A percentile compares a stretch with the other conserved stretches of the same genome.
Conservation (phyloP, 768 basidiomycete species). For the Pleurotus sapidus region DNA sequence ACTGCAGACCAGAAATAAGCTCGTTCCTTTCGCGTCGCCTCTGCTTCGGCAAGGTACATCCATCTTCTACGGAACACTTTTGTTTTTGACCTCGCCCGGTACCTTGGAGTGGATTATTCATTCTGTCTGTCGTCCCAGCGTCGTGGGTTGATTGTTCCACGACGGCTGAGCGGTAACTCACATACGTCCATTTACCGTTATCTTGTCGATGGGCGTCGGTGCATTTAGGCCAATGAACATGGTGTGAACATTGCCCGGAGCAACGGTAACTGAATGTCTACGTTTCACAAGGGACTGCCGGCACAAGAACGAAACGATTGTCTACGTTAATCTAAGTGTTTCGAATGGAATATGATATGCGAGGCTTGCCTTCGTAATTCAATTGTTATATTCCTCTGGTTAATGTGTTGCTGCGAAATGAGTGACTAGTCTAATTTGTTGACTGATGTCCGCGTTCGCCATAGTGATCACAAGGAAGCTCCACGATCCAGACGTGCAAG, state of each 20-base stretch:
- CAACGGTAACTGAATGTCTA: neutral
- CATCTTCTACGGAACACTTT: neutral
- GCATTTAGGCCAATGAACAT: too few relatives aligned
- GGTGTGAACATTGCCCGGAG: too few relatives aligned
- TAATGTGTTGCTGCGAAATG: too few relatives aligned
- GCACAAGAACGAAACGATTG: too few relatives aligned
- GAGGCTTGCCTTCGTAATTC: too few relatives aligned
- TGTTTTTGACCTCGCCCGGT: neutral
- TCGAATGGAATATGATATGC: too few relatives aligned
- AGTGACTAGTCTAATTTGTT: too few relatives aligned
- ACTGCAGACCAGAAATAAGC: neutral
- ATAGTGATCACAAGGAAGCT: too few relatives aligned
- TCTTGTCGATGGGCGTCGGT: neutral
- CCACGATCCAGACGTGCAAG: too few relatives aligned
- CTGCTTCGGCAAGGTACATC: neutral
- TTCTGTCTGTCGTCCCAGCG: neutral
- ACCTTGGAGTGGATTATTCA: neutral
- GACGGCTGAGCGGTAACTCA: neutral
- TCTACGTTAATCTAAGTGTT: too few relatives aligned
- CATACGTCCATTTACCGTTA: neutral
- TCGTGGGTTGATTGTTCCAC: neutral
- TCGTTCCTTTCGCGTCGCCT: neutral
- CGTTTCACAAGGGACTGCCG: neutral
- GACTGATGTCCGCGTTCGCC: too few relatives aligned
- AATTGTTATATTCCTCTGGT: too few relatives aligned